phyloP scores from a whole-genome alignment of 208 protist genomes.

The Leishmania guyanensis region DNA sequence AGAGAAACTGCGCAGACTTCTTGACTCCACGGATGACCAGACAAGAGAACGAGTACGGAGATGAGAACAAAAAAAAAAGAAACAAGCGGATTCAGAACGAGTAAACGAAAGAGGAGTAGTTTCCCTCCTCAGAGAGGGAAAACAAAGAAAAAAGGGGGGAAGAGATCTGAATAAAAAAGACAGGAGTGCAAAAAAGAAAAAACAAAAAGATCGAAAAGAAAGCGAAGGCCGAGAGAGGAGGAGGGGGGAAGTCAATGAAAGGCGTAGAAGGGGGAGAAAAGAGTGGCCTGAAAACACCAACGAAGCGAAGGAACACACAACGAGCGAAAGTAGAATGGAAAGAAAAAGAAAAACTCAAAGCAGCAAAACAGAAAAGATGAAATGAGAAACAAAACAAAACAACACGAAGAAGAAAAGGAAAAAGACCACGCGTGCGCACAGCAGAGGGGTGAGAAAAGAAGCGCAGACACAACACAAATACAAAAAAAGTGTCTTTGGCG shows the following conservation, averaged over 20 bases:
- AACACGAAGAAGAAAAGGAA: not conserved
- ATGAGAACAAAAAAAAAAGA: not conserved
- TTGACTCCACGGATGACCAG: not conserved
- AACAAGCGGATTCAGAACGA: not conserved
- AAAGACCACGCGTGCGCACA: not conserved
- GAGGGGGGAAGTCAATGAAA: conserved; percentile 1
- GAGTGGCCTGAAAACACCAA: not conserved
- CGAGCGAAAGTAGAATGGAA: not conserved
- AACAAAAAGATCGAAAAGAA: not conserved
- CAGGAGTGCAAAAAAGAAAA: not conserved
- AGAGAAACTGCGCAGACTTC: not conserved
- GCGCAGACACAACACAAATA: not conserved
- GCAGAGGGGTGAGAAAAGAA: not conserved
- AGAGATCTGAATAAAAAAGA: not conserved
- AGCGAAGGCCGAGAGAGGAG: not conserved
- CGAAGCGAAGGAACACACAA: conserved; percentile 4
- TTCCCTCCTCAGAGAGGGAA: not conserved
- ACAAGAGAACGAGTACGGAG: not conserved
- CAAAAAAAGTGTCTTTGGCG: not conserved
- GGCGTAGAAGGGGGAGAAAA: not conserved
- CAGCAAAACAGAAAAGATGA: not conserved
- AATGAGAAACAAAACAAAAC: not conserved
- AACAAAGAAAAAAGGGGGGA: not conserved
- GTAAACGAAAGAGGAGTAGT: not conserved
- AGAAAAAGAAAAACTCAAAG: not conserved